Evolutionary conservation across 2,329 filamentous ascomycete species (phyloP).

Genomic region (Neonectria neomacrospora): DNA sequence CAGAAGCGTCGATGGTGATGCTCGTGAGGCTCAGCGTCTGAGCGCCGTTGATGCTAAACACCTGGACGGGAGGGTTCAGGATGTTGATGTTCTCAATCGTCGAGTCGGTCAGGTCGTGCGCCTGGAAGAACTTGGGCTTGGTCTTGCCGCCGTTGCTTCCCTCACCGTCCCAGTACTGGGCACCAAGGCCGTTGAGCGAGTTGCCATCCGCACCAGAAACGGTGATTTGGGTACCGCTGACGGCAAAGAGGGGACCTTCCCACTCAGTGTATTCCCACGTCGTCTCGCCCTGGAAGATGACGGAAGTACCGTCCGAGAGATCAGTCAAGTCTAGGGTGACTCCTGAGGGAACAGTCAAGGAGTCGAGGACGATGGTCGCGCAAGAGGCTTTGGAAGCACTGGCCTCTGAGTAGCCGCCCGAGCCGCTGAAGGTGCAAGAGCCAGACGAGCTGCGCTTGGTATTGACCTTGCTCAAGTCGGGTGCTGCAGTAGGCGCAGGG

Average conservation of each 20-base stretch:
- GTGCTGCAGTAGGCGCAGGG: conserved; percentile 13
- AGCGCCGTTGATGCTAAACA: conserved; percentile 21
- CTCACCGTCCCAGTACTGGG: conserved; percentile 24
- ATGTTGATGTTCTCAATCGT: conserved; percentile 22
- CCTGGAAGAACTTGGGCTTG: conserved; percentile 28
- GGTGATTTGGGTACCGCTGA: conserved; percentile 23
- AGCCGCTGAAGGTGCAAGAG: conserved; percentile 23
- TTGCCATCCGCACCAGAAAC: conserved; percentile 12
- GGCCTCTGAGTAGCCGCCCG: conserved; percentile 12
- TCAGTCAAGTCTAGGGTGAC: conserved; percentile 21
- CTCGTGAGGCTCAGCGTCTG: conserved; percentile 17
- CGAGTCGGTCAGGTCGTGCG: conserved; percentile 22
- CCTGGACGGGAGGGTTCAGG: conserved; percentile 21
- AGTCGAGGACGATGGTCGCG: conserved; percentile 20
- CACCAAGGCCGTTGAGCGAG: conserved; percentile 19
- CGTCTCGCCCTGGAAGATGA: conserved; percentile 24
- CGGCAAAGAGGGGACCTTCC: conserved; percentile 20
- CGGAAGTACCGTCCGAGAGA: conserved; percentile 17
- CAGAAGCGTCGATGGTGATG: conserved; percentile 20
- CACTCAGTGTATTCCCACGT: conserved; percentile 21
- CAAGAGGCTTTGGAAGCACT: conserved; percentile 21
- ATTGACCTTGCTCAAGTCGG: conserved; percentile 2
- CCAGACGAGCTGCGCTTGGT: conserved; percentile 14
- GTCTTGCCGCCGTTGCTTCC: conserved; percentile 27
- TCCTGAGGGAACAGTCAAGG: conserved; percentile 16